phyloP scores from a whole-genome alignment of 23 red algal genomes.

The Chondrus crispus region DNA sequence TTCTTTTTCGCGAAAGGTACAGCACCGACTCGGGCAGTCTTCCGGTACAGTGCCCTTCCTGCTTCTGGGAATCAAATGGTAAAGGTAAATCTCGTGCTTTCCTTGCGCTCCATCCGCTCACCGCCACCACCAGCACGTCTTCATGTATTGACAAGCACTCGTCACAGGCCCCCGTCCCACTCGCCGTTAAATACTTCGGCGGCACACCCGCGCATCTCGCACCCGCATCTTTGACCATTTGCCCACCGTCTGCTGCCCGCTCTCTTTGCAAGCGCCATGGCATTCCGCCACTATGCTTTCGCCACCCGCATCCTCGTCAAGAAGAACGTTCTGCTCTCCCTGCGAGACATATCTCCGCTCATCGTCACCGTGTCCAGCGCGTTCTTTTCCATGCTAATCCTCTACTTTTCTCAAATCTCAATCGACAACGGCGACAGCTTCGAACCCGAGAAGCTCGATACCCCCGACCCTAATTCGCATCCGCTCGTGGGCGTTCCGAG shows the following conservation, averaged over 20 bases:
- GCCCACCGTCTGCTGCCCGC: neutral
- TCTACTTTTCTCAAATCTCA: conserved; percentile 58
- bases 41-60: too few species aligned
- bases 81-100: too few species aligned
- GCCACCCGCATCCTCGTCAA: conserved; percentile 26
- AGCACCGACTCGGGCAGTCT: too few species aligned
- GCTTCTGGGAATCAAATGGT: too few species aligned
- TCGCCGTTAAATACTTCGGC: too few species aligned
- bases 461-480: neutral
- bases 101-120: too few species aligned
- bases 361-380: conserved; percentile 27
- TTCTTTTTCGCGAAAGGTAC: too few species aligned
- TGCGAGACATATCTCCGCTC: conserved; percentile 24
- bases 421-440: conserved; percentile 51
- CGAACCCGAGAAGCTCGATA: conserved; percentile 25
- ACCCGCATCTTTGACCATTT: neutral
- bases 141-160: too few species aligned
- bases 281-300: neutral
- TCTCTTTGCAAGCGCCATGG: neutral
- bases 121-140: too few species aligned
- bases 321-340: conserved; percentile 55
- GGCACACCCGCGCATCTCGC: too few species aligned
- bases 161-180: too few species aligned
- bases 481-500: conserved; percentile 22
- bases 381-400: conserved; percentile 50